Percentiles rank a stretch among this genome's conserved stretches.
These are phyloP conservation scores for Fragaria vesca DNA, from an alignment of 306 rosid species.

Conservation along the genomic window DNA sequence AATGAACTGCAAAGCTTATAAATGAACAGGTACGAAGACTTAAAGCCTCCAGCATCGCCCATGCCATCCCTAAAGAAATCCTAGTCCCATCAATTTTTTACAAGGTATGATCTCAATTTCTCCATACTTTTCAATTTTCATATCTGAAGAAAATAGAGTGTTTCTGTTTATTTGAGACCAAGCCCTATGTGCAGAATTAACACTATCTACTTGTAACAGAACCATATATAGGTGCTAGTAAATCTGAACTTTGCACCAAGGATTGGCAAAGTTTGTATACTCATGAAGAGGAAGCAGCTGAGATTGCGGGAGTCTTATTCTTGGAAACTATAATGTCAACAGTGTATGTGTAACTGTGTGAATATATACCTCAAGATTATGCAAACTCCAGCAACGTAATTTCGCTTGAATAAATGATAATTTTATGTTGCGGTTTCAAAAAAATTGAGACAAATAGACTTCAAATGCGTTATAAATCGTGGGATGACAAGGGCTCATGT, in stretches of 20 bases:
- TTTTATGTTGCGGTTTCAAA: not conserved
- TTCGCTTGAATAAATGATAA: not conserved
- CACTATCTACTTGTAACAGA: conserved; percentile 23
- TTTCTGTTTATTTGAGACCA: conserved; percentile 13
- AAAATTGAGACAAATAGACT: not conserved
- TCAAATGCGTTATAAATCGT: not conserved
- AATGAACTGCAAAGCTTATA: conserved; percentile 5
- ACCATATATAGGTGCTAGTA: conserved; percentile 16
- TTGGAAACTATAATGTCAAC: not conserved
- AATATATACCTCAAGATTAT: not conserved
- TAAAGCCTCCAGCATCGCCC: conserved; percentile 93
- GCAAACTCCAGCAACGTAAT: not conserved
- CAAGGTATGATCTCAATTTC: conserved; percentile 34
- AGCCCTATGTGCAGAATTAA: conserved; percentile 9
- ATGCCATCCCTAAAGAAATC: conserved; percentile 47
- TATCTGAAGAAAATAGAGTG: not conserved
- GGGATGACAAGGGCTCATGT: not conserved
- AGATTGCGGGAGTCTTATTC: conserved; percentile 20
- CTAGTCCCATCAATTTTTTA: conserved; percentile 25
- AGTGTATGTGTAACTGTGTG: not conserved
- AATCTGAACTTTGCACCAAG: not conserved
- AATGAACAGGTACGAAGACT: conserved; percentile 75
- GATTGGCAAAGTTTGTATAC: not conserved
- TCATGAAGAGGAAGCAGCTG: conserved; percentile 27
- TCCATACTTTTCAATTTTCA: not conserved